Base-by-base conservation (phyloP, 2,329 filamentous ascomycete genomes). In the Fusarium annulatum region DNA sequence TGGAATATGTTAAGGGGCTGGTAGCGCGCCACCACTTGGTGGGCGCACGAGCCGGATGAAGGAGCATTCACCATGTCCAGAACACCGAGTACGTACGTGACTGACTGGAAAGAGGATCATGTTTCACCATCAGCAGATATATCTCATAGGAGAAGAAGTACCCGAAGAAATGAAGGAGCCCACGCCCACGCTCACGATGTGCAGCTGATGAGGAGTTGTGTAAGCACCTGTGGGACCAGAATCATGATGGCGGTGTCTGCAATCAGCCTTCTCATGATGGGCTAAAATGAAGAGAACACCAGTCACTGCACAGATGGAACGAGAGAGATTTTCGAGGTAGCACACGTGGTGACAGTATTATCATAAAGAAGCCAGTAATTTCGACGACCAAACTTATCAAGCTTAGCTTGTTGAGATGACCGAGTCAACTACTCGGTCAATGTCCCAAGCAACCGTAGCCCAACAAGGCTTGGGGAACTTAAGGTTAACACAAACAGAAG, bases 1-100 rank as follows among this genome's bases (percentile, higher is more conserved):
- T 76, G 69, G 69, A 61, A 42, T 43, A n/a, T 71, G 67, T 72
- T 77, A 77, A 78, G 76, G 76, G 76, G 76, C 43, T 71, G 73
- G 66, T 73, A 77, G 73, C 61, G 76, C 64, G 67, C 73, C 67
- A 61, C 75, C 65, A 72, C 76, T 58, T 43, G 59, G 67, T 73
- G 56, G 59, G 48, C 56, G 71, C 71, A 69, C 67, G 71, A 74
- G 67, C 71, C 71, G 68, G 55, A 72, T 39, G 34, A 69, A 67
- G 56, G 71, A 72, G 71, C 48, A 45, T 41, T 60, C 48, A 70
- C 56, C 67, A 66, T 38, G 53, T 70, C 30, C 21, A 56, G 46
- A 69, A 60, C 39, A 65, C 26, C 33, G 43, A 43, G 23, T 56
- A 33, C 21, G 36, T 56, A 28, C 18, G 53, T 43, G 41, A 33